phyloP scores from a whole-genome alignment of 2,329 filamentous ascomycete species.

The Fusarium sp. region DNA sequence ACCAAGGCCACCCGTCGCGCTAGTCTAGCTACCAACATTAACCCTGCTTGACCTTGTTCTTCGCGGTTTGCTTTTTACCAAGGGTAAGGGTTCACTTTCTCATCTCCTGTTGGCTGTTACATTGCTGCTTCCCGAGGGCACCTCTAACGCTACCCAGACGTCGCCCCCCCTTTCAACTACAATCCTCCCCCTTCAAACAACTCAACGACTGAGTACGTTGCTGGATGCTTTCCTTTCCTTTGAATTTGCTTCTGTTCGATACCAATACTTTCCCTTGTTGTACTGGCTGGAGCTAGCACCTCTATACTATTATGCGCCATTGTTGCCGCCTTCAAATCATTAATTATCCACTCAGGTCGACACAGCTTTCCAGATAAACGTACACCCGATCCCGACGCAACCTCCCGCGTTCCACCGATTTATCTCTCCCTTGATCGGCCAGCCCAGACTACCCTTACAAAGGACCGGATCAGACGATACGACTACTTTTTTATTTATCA shows the following conservation, averaged over 20 bases:
- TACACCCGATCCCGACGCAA: constrained; percentile 26
- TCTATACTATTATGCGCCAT: constrained; percentile 26
- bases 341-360: constrained; percentile 39
- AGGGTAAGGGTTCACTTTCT: constrained; percentile 44
- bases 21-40: constrained; percentile 39
- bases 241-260: constrained; percentile 21
- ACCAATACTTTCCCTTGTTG: constrained; percentile 21
- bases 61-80: constrained; percentile 44
- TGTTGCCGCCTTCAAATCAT: constrained; percentile 27
- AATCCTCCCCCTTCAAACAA: constrained; percentile 35
- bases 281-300: constrained; percentile 22
- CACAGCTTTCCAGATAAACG: constrained; percentile 31
- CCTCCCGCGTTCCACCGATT: constrained; percentile 38
- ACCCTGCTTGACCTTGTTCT: constrained; percentile 38
- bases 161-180: constrained; percentile 39
- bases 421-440: constrained; percentile 38
- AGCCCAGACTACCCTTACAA: constrained; percentile 24
- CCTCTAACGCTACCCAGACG: constrained; percentile 34
- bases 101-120: constrained; percentile 38
- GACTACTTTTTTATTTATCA: constrained; percentile 14
- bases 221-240: constrained; percentile 27
- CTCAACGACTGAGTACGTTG: constrained; percentile 37
- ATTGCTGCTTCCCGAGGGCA: constrained; percentile 40
- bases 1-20: constrained; percentile 36
- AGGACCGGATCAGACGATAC: constrained; percentile 22